These are phyloP conservation scores for Casuarina glauca DNA, from an alignment of 306 rosid species.

Conservation along the genomic window DNA sequence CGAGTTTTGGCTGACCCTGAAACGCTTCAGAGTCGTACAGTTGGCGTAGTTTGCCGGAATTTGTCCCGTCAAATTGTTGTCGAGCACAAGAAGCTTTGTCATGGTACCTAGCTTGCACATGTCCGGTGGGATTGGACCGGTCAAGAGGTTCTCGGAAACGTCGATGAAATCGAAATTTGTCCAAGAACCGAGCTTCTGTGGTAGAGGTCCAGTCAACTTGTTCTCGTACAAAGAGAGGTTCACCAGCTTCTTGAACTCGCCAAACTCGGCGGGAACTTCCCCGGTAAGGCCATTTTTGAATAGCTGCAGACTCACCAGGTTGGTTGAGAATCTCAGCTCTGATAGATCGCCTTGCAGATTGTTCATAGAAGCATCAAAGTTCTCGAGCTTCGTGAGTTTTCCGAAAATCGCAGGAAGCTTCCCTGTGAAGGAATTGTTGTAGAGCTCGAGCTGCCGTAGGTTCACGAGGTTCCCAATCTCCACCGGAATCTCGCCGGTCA, in stretches of 20 bases:
- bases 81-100: conserved; percentile 48
- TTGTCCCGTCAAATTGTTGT: conserved; percentile 80
- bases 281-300: conserved; percentile 58
- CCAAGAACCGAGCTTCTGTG: conserved; percentile 76
- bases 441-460: conserved; percentile 73
- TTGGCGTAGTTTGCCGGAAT: conserved; percentile 62
- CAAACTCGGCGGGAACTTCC: conserved; percentile 64
- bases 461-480: conserved; percentile 68
- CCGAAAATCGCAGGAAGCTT: conserved; percentile 58
- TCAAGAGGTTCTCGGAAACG: conserved; percentile 67
- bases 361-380: conserved; percentile 68
- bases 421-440: conserved; percentile 55
- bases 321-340: conserved; percentile 46
- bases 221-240: conserved; percentile 63
- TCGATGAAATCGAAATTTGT: conserved; percentile 56
- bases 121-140: conserved; percentile 79
- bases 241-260: conserved; percentile 60
- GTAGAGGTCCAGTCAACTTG: conserved; percentile 62
- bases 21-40: conserved; percentile 51
- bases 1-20: conserved; percentile 69
- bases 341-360: conserved; percentile 60
- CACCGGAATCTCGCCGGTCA: conserved; percentile 64
- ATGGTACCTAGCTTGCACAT: conserved; percentile 77
- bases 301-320: conserved; percentile 57
- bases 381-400: conserved; percentile 47